Evolutionary conservation across 306 rosid species (phyloP).

Genomic region (Oxytropis ochrocephala): DNA sequence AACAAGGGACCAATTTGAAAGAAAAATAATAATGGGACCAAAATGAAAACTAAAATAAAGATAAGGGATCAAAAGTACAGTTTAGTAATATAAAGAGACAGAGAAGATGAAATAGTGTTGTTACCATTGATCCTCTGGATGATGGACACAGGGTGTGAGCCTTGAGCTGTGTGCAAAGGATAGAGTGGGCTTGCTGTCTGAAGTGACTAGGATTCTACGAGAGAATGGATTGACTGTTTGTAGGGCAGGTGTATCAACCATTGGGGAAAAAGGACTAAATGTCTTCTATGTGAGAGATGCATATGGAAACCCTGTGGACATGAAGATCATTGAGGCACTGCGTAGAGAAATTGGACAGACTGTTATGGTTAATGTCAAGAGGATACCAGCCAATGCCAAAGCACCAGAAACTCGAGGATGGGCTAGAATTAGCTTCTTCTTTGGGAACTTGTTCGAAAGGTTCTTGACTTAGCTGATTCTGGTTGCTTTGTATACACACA

Average conservation of each 20-base stretch:
- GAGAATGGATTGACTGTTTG: conserved; percentile 63
- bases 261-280: conserved; percentile 70
- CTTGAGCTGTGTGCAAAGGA: conserved; percentile 72
- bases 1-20: too few relatives aligned
- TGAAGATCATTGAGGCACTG: conserved; percentile 50
- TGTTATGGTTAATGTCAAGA: conserved; percentile 67
- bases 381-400: conserved; percentile 45
- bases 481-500: conserved; percentile 9
- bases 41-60: too few relatives aligned
- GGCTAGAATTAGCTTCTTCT: conserved; percentile 81
- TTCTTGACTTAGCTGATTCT: conserved; percentile 39
- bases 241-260: conserved; percentile 66
- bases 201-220: conserved; percentile 65
- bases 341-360: conserved; percentile 65
- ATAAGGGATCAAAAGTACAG: too few relatives aligned
- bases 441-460: conserved; percentile 72
- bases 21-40: too few relatives aligned
- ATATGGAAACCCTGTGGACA: conserved; percentile 67
- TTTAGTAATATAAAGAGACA: background rate
- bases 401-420: conserved; percentile 59
- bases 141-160: conserved; percentile 55
- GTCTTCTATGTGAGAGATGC: conserved; percentile 79
- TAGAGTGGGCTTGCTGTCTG: conserved; percentile 66
- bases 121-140: conserved; percentile 22
- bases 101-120: conserved; percentile 1